phyloP scores from a whole-genome alignment of 2,329 filamentous ascomycete species.

The Xylaria sp. region DNA sequence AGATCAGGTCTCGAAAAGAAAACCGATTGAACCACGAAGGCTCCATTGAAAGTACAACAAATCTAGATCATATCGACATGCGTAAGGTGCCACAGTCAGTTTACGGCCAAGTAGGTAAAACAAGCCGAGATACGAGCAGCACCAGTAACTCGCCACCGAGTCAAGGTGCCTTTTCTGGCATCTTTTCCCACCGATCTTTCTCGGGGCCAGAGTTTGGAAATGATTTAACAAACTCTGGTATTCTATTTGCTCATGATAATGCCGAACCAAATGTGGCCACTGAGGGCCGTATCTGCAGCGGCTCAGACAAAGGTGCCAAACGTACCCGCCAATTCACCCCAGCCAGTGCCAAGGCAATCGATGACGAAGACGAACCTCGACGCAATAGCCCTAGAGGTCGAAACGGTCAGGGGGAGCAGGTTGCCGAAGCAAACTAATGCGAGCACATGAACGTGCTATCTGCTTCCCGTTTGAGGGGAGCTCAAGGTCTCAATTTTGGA shows the following conservation, averaged over 20 bases:
- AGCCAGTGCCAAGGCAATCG: slow-evolving; percentile 56
- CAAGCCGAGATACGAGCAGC: slow-evolving; percentile 39
- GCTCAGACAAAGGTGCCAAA: slow-evolving; percentile 55
- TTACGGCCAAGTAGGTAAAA: slow-evolving; percentile 46
- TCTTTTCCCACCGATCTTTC: slow-evolving; percentile 44
- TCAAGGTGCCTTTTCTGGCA: slow-evolving; percentile 46
- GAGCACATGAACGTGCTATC: slow-evolving; percentile 5
- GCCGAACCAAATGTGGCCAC: slow-evolving; percentile 33
- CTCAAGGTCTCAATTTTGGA: slow-evolving; percentile 34
- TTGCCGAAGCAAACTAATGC: slow-evolving; percentile 36
- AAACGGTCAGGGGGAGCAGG: slow-evolving; percentile 38
- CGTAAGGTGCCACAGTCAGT: slow-evolving; percentile 55
- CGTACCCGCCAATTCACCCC: slow-evolving; percentile 59
- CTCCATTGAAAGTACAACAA: slow-evolving; percentile 38
- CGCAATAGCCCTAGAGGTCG: slow-evolving; percentile 49
- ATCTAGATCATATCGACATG: slow-evolving; percentile 49
- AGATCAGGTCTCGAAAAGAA: slow-evolving; percentile 59
- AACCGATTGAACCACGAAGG: slow-evolving; percentile 47
- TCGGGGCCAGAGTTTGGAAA: slow-evolving; percentile 48
- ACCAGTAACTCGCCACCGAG: slow-evolving; percentile 46
- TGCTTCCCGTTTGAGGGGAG: background rate
- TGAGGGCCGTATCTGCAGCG: slow-evolving; percentile 34
- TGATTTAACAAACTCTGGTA: slow-evolving; percentile 45
- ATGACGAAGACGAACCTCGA: slow-evolving; percentile 59
- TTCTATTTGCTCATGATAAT: slow-evolving; percentile 37